Evolutionary conservation across 352 stramenopile genomes (phyloP).

Genomic region (Elongisporangium prolatum): DNA sequence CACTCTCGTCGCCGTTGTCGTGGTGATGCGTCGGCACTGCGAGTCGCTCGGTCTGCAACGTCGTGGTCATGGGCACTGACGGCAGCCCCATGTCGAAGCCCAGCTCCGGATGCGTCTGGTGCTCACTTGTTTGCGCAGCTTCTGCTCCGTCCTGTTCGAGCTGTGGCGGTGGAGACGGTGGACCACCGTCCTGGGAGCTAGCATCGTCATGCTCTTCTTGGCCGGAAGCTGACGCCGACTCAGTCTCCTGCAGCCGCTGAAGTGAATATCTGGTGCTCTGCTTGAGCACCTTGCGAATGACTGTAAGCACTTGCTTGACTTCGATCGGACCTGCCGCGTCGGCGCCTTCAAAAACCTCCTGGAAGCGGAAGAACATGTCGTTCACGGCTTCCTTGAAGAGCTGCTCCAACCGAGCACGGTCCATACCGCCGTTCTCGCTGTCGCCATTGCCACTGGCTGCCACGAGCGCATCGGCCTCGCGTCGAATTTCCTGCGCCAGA

Average conservation of each 20-base stretch:
- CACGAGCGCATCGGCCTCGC: constrained; percentile 51
- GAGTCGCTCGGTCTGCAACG: too few species aligned
- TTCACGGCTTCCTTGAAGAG: constrained; percentile 79
- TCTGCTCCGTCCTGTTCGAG: too few species aligned
- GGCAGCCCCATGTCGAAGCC: too few species aligned
- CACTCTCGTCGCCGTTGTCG: too few species aligned
- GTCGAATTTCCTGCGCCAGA: constrained; percentile 47
- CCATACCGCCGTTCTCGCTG: constrained; percentile 9
- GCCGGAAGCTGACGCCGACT: constrained; percentile 8
- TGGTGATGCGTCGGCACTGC: too few species aligned
- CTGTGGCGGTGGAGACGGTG: constrained; percentile 24
- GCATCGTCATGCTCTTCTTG: constrained; percentile 24
- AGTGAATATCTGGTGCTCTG: constrained; percentile 74
- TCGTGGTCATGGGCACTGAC: too few species aligned
- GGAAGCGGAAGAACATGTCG: constrained; percentile 81
- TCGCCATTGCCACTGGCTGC: constrained; percentile 14
- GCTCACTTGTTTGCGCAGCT: too few species aligned
- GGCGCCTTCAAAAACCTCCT: constrained; percentile 75
- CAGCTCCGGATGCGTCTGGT: too few species aligned
- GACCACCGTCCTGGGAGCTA: constrained; percentile 31
- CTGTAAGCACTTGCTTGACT: constrained; percentile 60
- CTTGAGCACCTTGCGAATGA: constrained; percentile 77
- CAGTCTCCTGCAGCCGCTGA: constrained; percentile 34
- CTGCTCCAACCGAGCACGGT: constrained; percentile 27
- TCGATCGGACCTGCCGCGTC: constrained; percentile 47